Base-by-base conservation (phyloP, 495 filamentous ascomycete species). In the Talaromyces stipitatus region DNA sequence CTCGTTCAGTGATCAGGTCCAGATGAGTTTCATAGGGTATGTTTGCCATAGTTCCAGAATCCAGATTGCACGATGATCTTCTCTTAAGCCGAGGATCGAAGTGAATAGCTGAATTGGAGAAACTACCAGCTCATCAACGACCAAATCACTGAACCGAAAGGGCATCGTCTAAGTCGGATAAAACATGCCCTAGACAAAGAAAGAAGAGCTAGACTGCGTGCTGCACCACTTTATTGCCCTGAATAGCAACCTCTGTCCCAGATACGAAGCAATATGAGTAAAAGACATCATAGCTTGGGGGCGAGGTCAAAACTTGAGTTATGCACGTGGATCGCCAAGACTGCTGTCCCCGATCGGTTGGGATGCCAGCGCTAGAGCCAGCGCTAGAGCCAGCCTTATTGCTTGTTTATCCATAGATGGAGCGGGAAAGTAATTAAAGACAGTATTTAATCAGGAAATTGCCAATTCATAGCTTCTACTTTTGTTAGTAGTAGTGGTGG, bases 1-100 rank as follows among this genome's bases (percentile, higher is more conserved):
- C 59, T 48, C 64, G 32, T 38, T 55, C 41, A n/a, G 61, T 56
- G 29, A 59, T 53, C 18, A 69, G 30, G 38, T 62, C 50, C 48
- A 55, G 61, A 50, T 66, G 66, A 38, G 64, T 62, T 22, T 51
- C 48, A 29, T 52, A 51, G 11, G 47, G 56, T 28, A 57, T 18
- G 2, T 57, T 27, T 18, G 55, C 22, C 47, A 51, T 57, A n/a
- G 20, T 26, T 55, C 36, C 79, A 45, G 11, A 20, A 4, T n/a
- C n/a, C 11, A 51, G 8, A 16, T 11, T 24, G 20, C 18, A 12
- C 4, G 20, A 24, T 5, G 12, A 36, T 41, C 18, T n/a, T 6
- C 18, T 4, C 4, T 41, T 18, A 41, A 16, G 18, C 16, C 4
- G 16, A 20, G 16, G 18, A 18, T 29, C n/a, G n/a, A 18, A 5